These are phyloP conservation scores for Microsporum audouinii DNA, from an alignment of 2,329 filamentous ascomycete species.

Conservation along the genomic window DNA sequence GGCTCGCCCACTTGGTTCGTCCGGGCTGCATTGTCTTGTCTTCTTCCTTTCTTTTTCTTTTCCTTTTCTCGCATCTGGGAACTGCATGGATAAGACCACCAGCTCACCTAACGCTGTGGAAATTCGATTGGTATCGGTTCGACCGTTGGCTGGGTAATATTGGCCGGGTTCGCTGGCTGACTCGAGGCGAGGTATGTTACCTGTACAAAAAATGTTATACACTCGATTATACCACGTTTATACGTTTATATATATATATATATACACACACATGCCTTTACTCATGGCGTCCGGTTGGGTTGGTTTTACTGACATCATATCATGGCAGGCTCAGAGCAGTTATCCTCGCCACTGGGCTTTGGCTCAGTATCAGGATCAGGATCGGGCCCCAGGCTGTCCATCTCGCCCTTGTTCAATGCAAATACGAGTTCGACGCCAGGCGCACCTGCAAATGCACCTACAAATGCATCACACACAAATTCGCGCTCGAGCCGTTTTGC, in stretches of 20 bases:
- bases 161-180: not conserved
- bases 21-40: not conserved
- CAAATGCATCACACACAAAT: conserved; percentile 4
- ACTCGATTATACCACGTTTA: not conserved
- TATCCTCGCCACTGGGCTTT: not conserved
- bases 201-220: not conserved
- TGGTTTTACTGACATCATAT: conserved; percentile 3
- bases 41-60: not conserved
- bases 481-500: conserved; percentile 12
- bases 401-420: conserved; percentile 1
- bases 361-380: not conserved
- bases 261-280: not conserved
- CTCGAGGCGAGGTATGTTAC: not conserved
- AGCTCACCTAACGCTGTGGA: not conserved
- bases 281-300: not conserved
- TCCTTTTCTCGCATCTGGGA: not conserved
- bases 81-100: not conserved
- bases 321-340: conserved; percentile 2
- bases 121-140: not conserved
- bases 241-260: not conserved
- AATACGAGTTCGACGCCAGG: not conserved
- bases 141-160: not conserved
- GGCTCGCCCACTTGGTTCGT: not conserved
- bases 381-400: not conserved
- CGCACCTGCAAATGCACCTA: not conserved